Base-by-base conservation (phyloP, 192 early-diverging fungal species). In the Neocallimastix lanati region DNA sequence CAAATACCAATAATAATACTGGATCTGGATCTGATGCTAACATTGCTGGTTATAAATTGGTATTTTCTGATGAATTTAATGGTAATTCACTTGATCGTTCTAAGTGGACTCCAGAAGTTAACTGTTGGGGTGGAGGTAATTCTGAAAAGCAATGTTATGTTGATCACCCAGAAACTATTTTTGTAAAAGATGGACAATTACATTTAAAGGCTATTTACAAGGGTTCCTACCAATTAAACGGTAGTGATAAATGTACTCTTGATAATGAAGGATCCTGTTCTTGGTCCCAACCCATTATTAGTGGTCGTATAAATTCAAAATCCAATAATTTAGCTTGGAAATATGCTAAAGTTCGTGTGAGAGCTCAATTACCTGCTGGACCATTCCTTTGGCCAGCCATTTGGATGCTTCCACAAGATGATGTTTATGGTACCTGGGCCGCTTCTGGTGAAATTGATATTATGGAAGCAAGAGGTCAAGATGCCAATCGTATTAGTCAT, bases 321-420 rank as follows among this genome's bases (percentile, higher is more conserved):
- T 37, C 30, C 11, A 30, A 78, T 12, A 78, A 78, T 30, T 78
- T 78, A 30, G 77, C 77, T 5, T 78, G 29, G 30, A 78, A 78
- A 25, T 37, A 78, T 11, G 2, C 5, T 30, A 78, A 78, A 12
- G 30, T 78, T 30, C 25, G 77, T 25, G 35, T 78, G 11, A 78
- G 77, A 37, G 77, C 77, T n/a, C 29, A 78, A 37, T 35, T 78
- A 37, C 30, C 77, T 25, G 35, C 77, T 25, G 77, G 77, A 18
- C 35, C 29, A 30, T 78, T 35, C 77, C 30, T 78, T 37, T 78
- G 77, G 77, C 77, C 77, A 37, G 77, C 77, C n/a, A 78, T 78
- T 37, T 78, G 77, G 77, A 30, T 78, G 77, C 77, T 78, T 37
- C 77, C 77, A 25, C 29, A 35, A 78, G 35, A 30, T 30, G 77